These are phyloP conservation scores for Globisporangium iwayamae DNA, from an alignment of 352 stramenopile genomes.

Conservation along the genomic window DNA sequence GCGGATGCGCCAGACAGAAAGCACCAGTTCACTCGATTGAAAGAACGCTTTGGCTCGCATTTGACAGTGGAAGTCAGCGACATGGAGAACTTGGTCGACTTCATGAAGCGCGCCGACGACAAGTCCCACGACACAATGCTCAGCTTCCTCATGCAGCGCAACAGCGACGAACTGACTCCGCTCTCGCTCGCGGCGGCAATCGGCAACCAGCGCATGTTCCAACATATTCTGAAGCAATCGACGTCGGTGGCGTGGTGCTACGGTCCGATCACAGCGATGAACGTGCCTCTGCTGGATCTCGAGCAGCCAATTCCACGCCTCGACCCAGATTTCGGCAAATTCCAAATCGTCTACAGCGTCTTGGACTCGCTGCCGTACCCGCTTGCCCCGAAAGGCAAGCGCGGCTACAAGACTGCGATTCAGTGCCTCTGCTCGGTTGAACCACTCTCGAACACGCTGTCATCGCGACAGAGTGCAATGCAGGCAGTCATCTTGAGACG, in stretches of 20 bases:
- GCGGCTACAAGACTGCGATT: conserved; percentile 41
- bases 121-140: conserved; percentile 29
- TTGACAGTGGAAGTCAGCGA: neutral
- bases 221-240: conserved; percentile 47
- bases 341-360: conserved; percentile 22
- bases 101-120: conserved; percentile 31
- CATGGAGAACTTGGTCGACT: conserved; percentile 23
- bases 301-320: conserved; percentile 38
- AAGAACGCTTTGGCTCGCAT: conserved; percentile 1
- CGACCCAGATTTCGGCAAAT: conserved; percentile 17
- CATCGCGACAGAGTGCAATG: conserved; percentile 17
- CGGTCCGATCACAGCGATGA: conserved; percentile 48
- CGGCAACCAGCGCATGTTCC: conserved; percentile 50
- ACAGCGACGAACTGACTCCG: conserved; percentile 47
- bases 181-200: conserved; percentile 53
- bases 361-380: conserved; percentile 24
- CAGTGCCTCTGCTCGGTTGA: conserved; percentile 57
- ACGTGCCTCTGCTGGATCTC: conserved; percentile 49
- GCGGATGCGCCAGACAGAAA: neutral
- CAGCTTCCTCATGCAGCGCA: conserved; percentile 42
- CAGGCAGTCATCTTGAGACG: conserved; percentile 32
- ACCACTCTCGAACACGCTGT: conserved; percentile 38
- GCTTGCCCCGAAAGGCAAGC: conserved; percentile 31
- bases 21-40: neutral
- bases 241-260: conserved; percentile 50